A percentile compares a stretch with the other conserved stretches of the same genome.
These are phyloP conservation scores for Zygosaccharomyces kombuchaensis DNA, from an alignment of 805 yeast species.

Conservation along the genomic window DNA sequence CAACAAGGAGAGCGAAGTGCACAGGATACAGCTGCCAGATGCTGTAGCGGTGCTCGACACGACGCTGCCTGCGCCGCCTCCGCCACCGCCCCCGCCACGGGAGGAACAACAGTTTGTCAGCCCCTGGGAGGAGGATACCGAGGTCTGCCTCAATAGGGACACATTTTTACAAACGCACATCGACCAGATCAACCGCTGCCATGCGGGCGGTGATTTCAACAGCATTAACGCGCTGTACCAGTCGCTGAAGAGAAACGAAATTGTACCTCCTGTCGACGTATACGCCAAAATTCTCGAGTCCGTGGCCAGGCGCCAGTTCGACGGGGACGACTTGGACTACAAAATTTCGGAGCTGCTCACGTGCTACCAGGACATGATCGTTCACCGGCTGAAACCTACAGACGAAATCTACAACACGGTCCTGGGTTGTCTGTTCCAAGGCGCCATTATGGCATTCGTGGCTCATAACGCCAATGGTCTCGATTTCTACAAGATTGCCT, in stretches of 20 bases:
- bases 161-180: constrained; percentile 34
- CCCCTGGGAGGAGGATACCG: constrained; percentile 33
- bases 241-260: constrained; percentile 39
- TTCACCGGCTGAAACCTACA: constrained; percentile 52
- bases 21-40: background rate
- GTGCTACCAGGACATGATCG: constrained; percentile 62
- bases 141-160: constrained; percentile 28
- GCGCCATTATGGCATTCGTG: constrained; percentile 42
- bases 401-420: constrained; percentile 49
- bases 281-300: constrained; percentile 56
- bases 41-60: background rate
- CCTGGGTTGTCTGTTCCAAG: constrained; percentile 47
- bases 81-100: background rate
- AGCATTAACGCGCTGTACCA: constrained; percentile 39
- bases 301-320: constrained; percentile 45
- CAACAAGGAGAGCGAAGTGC: background rate
- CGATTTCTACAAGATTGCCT: constrained; percentile 48
- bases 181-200: constrained; percentile 31
- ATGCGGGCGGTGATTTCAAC: constrained; percentile 29
- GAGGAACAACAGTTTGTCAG: constrained; percentile 1
- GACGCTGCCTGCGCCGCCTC: constrained; percentile 1
- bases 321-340: constrained; percentile 52
- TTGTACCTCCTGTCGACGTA: constrained; percentile 47
- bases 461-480: constrained; percentile 39
- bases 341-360: constrained; percentile 59